Base-by-base conservation (phyloP, 164 flowering plant species). In the Annona cherimola region DNA sequence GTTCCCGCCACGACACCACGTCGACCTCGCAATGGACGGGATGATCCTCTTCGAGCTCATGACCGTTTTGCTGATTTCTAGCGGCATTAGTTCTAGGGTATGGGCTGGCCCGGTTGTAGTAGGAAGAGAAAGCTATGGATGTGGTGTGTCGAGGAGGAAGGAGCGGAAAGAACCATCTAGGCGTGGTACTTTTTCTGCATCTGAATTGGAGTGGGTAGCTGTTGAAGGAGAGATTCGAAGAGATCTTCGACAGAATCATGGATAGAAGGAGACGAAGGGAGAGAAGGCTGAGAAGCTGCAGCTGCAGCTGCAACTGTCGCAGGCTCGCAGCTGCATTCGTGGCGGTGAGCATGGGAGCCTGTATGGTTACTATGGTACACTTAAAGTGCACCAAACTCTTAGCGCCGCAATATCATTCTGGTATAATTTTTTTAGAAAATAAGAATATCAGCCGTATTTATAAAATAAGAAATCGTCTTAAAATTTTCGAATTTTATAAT, bases 1-100 rank as follows among this genome's bases (percentile, higher is more conserved):
- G 80, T 68, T 94, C 98, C 79, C 97, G 77, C 98, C 98, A 94
- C 1, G 98, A 94, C n/a, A 92, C 76, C 67, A 91, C 96, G 26
- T 94, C 92, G 43, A 94, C 95, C 68, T 88, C 92, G 66, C 96
- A 94, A 54, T 81, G 77, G 63, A 89, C 96, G 76, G 80, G 75
- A 26, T 85, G 73, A 64, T 75, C 66, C 44, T 69, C 78, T 18
- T 77, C 80, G 66, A 70, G 75, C 14, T 39, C 41, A 41, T 62
- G 84, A 60, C 16, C 81, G 54, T 64, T 57, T 50, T 7, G 57
- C 57, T 50, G 57, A 8, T 50, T 69, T 45, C 71, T 5, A 44
- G 20, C 60, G 42, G 66, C 7, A 14, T n/a, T 60, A 26, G n/a
- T 44, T 61, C 68, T 44, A 9, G 74, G 45, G 69, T 4, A 69